Base-by-base conservation (phyloP, 192 early-diverging fungal species). In the Rhizophagus prolifer region DNA sequence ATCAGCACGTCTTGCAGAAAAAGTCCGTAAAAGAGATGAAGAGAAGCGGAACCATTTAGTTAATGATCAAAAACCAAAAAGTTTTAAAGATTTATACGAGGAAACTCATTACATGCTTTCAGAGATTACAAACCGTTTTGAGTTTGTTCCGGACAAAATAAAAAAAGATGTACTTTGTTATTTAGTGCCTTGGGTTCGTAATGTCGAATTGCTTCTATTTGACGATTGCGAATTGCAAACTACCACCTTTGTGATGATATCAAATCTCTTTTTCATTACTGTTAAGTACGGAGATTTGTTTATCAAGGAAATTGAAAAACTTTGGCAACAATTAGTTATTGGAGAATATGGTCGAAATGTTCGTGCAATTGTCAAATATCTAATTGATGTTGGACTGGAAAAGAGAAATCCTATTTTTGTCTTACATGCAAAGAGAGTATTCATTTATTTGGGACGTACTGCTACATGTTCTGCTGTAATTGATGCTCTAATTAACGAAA, bases 241-340 rank as follows among this genome's bases (percentile, higher is more conserved):
- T 50, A 86, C 85, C 19, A 87, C 85, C 2, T 87, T 80, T 75
- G 88, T 86, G 58, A 81, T 96, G 10, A 80, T 95, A 21, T 90
- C 88, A 12, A 93, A 94, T 78, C 72, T 96, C 1, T 93, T 94
- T 70, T 95, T 92, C 75, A 84, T 96, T 30, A 96, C 93, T 9
- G 85, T 94, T 58, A 91, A 89, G 66, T 94, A 91, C 79, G 93
- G 92, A 28, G 93, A 95, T 76, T 84, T 90, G 9, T 92, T 89
- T 80, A 84, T 93, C 26, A 82, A 87, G 31, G 95, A 96, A 79
- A 82, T 95, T 4, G 93, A 94, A 70, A 82, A 86, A 14, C 62
- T 95, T 13, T 96, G 95, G 95, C 83, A 85, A 38, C 89, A 94
- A 72, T 81, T 95, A 34, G 86, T 94, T 9, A 79, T 81, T 13